Evolutionary conservation across 1,139 yeast genomes (phyloP).

Genomic region (Magnusiomyces suaveolens): DNA sequence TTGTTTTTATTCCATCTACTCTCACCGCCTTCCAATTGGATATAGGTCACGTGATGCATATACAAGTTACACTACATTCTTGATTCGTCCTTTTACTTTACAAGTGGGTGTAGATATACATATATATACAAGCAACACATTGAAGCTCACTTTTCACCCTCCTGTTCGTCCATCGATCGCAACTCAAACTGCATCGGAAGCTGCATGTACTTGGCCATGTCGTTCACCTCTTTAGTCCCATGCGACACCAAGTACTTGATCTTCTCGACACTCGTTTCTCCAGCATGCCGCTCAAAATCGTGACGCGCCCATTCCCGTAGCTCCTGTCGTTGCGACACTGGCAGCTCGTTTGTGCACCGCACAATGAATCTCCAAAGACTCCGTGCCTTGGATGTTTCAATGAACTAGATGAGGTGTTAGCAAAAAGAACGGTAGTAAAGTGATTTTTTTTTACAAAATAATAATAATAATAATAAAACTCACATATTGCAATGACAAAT

Average conservation of each 20-base stretch:
- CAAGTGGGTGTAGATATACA: too few species aligned
- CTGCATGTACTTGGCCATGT: slow-evolving; percentile 22
- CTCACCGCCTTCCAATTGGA: too few species aligned
- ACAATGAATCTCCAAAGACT: slow-evolving; percentile 30
- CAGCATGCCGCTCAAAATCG: slow-evolving; percentile 28
- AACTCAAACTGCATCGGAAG: slow-evolving; percentile 11
- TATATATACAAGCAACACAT: neutral
- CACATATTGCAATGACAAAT: slow-evolving; percentile 20
- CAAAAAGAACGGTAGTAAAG: slow-evolving; percentile 6
- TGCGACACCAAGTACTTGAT: slow-evolving; percentile 30
- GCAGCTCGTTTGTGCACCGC: slow-evolving; percentile 27
- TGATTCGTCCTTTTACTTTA: too few species aligned
- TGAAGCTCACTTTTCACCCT: neutral
- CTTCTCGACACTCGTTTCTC: slow-evolving; percentile 26
- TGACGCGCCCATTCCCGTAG: slow-evolving; percentile 31
- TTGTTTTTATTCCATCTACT: too few species aligned
- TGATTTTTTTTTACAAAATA: neutral
- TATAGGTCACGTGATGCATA: too few species aligned
- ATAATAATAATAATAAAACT: slow-evolving; percentile 6
- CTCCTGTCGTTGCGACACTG: slow-evolving; percentile 23
- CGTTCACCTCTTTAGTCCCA: slow-evolving; percentile 30
- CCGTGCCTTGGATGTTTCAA: slow-evolving; percentile 29
- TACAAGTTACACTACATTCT: too few species aligned
- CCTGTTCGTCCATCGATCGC: neutral
- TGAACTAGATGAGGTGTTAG: slow-evolving; percentile 21